phyloP scores from a whole-genome alignment of 495 filamentous ascomycete genomes.

The Geoglossum glabrum region DNA sequence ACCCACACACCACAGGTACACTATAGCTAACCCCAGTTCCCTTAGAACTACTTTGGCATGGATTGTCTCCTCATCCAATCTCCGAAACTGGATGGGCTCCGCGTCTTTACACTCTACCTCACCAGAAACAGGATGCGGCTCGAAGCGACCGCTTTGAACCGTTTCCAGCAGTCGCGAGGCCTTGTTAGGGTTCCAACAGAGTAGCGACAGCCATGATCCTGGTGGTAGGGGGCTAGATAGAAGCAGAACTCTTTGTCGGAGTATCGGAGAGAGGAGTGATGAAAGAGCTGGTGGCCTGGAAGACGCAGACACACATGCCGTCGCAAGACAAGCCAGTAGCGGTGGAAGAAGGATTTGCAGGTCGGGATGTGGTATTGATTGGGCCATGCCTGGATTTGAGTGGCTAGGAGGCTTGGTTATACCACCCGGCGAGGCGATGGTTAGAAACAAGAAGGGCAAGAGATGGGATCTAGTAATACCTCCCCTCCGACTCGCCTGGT shows the following conservation, averaged over 20 bases:
- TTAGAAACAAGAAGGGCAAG: too few species aligned
- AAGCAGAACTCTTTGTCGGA: conserved; percentile 71
- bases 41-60: conserved; percentile 38
- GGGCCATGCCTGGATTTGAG: conserved; percentile 3
- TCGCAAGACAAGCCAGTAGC: conserved; percentile 69
- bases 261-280: conserved; percentile 71
- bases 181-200: conserved; percentile 60
- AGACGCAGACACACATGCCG: conserved; percentile 60
- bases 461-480: not conserved
- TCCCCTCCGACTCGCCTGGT: not conserved
- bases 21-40: conserved; percentile 23
- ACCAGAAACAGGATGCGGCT: conserved; percentile 81
- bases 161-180: conserved; percentile 45
- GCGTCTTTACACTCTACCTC: conserved; percentile 65
- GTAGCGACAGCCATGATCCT: conserved; percentile 72
- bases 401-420: not conserved
- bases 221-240: conserved; percentile 36
- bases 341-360: conserved; percentile 45
- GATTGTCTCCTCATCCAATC: conserved; percentile 72
- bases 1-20: conserved; percentile 45
- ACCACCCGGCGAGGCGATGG: too few species aligned
- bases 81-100: conserved; percentile 40
- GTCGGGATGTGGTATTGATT: conserved; percentile 39
- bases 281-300: conserved; percentile 55
- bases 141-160: conserved; percentile 45